Base-by-base conservation (phyloP, 2,329 filamentous ascomycete species). In the Neospermospora avenae region DNA sequence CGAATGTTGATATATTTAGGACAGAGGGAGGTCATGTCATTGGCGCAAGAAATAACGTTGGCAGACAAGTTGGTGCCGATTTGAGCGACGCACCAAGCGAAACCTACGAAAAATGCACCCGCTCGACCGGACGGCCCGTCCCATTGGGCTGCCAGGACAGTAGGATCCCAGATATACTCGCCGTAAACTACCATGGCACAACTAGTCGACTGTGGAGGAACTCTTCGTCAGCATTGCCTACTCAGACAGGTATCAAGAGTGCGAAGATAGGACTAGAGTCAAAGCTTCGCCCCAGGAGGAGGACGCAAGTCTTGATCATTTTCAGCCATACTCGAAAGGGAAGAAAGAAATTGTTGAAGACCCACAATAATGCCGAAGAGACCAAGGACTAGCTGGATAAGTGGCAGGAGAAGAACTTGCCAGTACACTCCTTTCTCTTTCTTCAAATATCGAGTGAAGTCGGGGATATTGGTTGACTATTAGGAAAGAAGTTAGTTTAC, bases 1-100 rank as follows among this genome's bases (percentile, higher is more conserved):
- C 75, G 72, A 59, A 81, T 79, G 68, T 82, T 81, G 67, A 83
- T 72, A 67, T 77, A 82, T 46, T 75, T 75, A 0, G 81, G 81
- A 49, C 80, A 77, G 0, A 83, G 67, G 2, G 76, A 77, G 0
- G 77, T 79, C 59, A 83, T 68, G 41, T 74, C 65, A 11, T 75
- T 69, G 8, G 70, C 66, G 31, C 73, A 72, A 5, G 65, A 65
- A 6, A 70, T 70, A 3, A 77, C 74, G 28, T 78, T 68, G 25
- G 77, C 77, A 24, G 71, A 75, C 60, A 78, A 75, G 48, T 78
- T 74, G n/a, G 70, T 75, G 73, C 78, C 67, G 44, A 63, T 61
- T 44, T 70, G 67, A 18, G 70, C 70, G 18, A 72, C 62, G 35
- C 68, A 68, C 63, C 69, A 73, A 34, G 63, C 53, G 49, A 73